These are phyloP conservation scores for Scedosporium apiospermum DNA, from an alignment of 2,329 filamentous ascomycete genomes.

Conservation along the genomic window DNA sequence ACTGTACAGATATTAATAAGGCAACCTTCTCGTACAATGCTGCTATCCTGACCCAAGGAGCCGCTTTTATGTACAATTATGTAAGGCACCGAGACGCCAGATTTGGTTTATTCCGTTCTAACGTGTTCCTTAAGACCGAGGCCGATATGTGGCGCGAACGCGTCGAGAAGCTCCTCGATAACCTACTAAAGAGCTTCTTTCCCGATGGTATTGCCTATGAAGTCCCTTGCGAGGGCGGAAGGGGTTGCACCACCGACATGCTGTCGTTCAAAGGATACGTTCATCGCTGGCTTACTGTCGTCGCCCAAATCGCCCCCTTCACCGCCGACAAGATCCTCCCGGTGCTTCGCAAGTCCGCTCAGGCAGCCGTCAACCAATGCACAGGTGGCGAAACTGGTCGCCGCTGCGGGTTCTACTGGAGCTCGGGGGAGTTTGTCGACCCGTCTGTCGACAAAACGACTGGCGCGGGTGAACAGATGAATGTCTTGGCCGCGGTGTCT, in stretches of 20 bases:
- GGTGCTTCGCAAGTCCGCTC: constrained; percentile 40
- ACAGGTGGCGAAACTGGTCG: constrained; percentile 36
- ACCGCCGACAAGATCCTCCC: constrained; percentile 39
- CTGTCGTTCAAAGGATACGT: constrained; percentile 54
- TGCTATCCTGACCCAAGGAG: constrained; percentile 42
- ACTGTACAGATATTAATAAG: constrained; percentile 43
- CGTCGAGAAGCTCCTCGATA: constrained; percentile 39
- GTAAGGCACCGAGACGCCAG: constrained; percentile 18
- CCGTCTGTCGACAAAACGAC: constrained; percentile 19
- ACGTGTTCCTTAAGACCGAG: constrained; percentile 9
- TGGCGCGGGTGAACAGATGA: constrained; percentile 52
- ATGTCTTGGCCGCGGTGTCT: constrained; percentile 45
- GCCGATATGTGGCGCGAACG: constrained; percentile 37
- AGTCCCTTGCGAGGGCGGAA: constrained; percentile 45
- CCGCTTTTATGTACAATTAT: constrained; percentile 49
- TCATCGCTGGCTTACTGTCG: constrained; percentile 44
- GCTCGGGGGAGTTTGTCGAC: constrained; percentile 38
- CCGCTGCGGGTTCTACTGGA: constrained; percentile 48
- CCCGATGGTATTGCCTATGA: constrained; percentile 48
- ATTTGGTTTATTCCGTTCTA: not conserved
- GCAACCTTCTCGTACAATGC: constrained; percentile 48
- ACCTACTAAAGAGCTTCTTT: constrained; percentile 36
- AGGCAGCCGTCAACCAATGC: constrained; percentile 46
- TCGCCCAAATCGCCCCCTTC: constrained; percentile 44
- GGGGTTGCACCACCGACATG: constrained; percentile 52